A percentile compares a stretch with the other conserved stretches of the same genome.
Evolutionary conservation across 257 asterid species (phyloP).

Genomic region (Forsythia viridissima): DNA sequence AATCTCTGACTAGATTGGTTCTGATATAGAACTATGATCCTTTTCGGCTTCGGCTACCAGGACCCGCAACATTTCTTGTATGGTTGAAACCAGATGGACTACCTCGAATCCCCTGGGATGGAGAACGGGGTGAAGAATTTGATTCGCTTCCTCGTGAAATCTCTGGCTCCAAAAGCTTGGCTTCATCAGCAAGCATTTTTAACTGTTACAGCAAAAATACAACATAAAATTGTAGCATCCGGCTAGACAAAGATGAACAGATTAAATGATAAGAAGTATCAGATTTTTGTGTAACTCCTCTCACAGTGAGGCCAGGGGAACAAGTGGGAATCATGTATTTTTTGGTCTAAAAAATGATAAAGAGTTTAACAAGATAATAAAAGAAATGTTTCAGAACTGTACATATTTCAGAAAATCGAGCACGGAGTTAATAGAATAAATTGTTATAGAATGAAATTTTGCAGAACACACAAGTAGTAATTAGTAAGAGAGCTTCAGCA

Average conservation of each 20-base stretch:
- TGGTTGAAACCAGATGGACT: conserved; percentile 38
- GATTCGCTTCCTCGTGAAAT: conserved; percentile 43
- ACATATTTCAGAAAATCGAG: not conserved
- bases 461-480: too few species aligned
- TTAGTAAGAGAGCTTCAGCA: not conserved
- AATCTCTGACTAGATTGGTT: conserved; percentile 8
- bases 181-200: conserved; percentile 74
- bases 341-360: not conserved
- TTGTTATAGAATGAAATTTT: too few species aligned
- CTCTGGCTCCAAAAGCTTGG: conserved; percentile 58
- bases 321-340: not conserved
- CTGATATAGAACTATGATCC: conserved; percentile 29
- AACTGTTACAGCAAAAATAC: conserved; percentile 50
- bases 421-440: not conserved
- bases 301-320: too few species aligned
- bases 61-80: conserved; percentile 31
- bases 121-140: conserved; percentile 62
- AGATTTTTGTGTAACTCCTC: too few species aligned
- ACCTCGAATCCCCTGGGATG: conserved; percentile 51
- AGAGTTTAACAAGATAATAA: not conserved
- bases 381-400: not conserved
- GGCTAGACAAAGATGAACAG: not conserved
- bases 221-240: not conserved
- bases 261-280: not conserved
- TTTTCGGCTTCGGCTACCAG: conserved; percentile 57